Base-by-base conservation (phyloP, 2,329 filamentous ascomycete species). In the Aspergillus pseudonomiae region DNA sequence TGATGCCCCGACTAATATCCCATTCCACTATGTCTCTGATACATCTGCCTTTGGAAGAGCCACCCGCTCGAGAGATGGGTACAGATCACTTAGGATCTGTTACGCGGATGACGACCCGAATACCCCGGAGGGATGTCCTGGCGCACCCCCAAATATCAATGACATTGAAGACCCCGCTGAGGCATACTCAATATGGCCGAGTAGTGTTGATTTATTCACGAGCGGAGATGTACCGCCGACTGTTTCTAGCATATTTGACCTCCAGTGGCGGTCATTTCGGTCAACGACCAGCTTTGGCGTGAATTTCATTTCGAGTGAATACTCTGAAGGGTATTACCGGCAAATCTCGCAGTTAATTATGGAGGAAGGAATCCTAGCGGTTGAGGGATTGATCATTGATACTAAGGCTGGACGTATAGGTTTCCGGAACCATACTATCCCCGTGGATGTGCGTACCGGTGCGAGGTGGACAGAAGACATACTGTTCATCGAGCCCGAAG, bases 381-480 rank as follows among this genome's bases (percentile, higher is more conserved):
- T 56, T 32, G 56, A 58, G 12, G 56, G 56, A 2, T 24, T 58
- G 21, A 30, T 58, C 21, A 19, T 58, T 6, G 39, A 58, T 28
- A 58, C 36, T 3, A 43, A 28, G 14, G 16, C 24, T 5, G 56
- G 56, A 19, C 34, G 56, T 10, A 26, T 58, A 12, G 56, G 55
- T 4, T 58, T 58, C 9, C 56, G 56, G 19, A 58, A 58, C 24
- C 56, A 58, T 39, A 58, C 14, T 4, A 14, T 45, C 7, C 56
- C 56, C 12, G 21, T 41, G 6, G 21, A 11, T 19, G 19, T 19
- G 2, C n/a, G 12, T 4, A 21, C n/a, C 2, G 56, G 56, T 26
- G 21, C 24, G 16, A 45, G 24, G n/a, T 58, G 56, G 56, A 58
- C 36, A 6, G 56, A 58, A 26, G 56, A 58, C 30, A 19, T 58